Conservation (phyloP, 805 yeast genomes). For the Candida boleticola region DNA sequence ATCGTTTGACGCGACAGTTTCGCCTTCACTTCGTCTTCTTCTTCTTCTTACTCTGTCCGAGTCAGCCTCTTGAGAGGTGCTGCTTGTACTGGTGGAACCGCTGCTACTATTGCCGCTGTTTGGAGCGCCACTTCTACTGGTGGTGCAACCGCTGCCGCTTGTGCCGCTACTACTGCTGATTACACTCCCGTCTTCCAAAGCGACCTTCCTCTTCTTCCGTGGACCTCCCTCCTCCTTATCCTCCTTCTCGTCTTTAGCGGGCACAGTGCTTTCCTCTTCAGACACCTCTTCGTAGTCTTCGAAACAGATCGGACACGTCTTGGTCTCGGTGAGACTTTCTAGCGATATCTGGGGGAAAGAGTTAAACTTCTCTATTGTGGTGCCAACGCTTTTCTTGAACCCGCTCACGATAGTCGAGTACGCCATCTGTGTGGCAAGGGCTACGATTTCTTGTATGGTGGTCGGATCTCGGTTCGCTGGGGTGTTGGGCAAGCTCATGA, state of each 20-base stretch:
- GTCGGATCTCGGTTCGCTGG: conserved; percentile 59
- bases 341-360: conserved; percentile 40
- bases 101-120: too few species aligned
- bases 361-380: conserved; percentile 50
- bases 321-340: conserved; percentile 15
- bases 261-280: neutral
- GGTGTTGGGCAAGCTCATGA: conserved; percentile 66
- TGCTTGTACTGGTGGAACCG: too few species aligned
- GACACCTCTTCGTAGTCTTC: conserved; percentile 39
- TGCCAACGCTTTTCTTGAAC: conserved; percentile 49
- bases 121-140: too few species aligned
- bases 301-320: conserved; percentile 63
- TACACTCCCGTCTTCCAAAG: too few species aligned
- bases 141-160: too few species aligned
- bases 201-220: neutral
- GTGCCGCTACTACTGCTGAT: too few species aligned
- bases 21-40: too few species aligned
- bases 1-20: too few species aligned
- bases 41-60: too few species aligned
- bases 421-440: conserved; percentile 70
- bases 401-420: conserved; percentile 57
- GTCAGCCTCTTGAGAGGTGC: too few species aligned
- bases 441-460: conserved; percentile 56
- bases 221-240: neutral
- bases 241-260: neutral